Evolutionary conservation across 192 early-diverging fungal species (phyloP).

Genomic region (Lobosporangium transversale): DNA sequence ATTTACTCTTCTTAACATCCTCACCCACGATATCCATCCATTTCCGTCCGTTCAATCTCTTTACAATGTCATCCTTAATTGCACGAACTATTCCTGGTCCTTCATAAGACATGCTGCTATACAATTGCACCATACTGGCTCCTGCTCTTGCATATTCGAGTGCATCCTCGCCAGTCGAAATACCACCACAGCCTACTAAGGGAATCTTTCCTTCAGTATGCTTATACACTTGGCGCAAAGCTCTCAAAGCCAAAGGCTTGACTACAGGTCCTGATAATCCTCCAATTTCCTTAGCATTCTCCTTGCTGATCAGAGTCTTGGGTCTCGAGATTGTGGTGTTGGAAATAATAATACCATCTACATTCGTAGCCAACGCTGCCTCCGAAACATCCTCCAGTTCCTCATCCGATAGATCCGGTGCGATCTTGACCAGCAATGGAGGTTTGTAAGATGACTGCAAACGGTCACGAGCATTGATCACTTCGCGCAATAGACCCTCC

Average conservation of each 20-base stretch:
- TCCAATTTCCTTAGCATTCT: constrained; percentile 59
- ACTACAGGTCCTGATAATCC: constrained; percentile 87
- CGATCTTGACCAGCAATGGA: constrained; percentile 90
- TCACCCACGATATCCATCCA: constrained; percentile 70
- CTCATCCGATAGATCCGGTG: constrained; percentile 79
- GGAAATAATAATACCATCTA: constrained; percentile 89
- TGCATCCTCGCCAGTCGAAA: constrained; percentile 78
- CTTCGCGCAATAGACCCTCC: constrained; percentile 73
- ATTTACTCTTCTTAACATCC: constrained; percentile 12
- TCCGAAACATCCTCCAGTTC: constrained; percentile 86
- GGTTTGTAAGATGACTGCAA: constrained; percentile 60
- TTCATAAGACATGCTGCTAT: constrained; percentile 78
- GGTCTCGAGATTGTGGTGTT: constrained; percentile 91
- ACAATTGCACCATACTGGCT: constrained; percentile 84
- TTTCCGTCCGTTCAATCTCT: constrained; percentile 73
- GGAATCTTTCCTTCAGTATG: constrained; percentile 80
- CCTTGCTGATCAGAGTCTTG: constrained; percentile 63
- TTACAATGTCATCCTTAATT: constrained; percentile 81
- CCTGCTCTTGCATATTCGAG: constrained; percentile 85
- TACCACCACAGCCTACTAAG: constrained; percentile 91
- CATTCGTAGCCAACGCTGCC: constrained; percentile 71
- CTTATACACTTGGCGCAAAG: constrained; percentile 78
- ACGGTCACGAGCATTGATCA: constrained; percentile 61
- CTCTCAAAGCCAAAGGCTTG: constrained; percentile 74
- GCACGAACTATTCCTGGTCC: constrained; percentile 83